These are phyloP conservation scores for Linaria vulgaris DNA, from an alignment of 257 asterid species.

Conservation along the genomic window DNA sequence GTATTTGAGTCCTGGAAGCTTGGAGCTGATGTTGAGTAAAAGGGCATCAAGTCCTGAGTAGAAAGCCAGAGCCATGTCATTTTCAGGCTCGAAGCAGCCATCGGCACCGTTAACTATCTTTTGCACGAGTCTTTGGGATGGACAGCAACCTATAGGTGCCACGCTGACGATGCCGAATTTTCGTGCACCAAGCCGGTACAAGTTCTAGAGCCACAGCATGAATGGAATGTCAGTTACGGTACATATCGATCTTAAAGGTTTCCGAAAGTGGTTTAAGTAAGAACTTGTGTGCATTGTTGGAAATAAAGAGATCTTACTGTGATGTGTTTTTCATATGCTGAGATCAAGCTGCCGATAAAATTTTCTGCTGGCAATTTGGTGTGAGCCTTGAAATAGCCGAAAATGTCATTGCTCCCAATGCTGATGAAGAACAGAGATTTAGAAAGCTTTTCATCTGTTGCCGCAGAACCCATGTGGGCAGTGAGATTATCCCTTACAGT, in stretches of 20 bases:
- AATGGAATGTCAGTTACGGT: not conserved
- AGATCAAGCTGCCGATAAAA: constrained; percentile 39
- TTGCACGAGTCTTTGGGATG: constrained; percentile 49
- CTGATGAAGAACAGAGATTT: constrained; percentile 65
- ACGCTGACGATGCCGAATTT: constrained; percentile 68
- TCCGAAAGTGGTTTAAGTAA: not conserved
- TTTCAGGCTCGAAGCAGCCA: constrained; percentile 55
- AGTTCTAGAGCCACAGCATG: constrained; percentile 32
- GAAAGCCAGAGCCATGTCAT: constrained; percentile 50
- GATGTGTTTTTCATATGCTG: constrained; percentile 47
- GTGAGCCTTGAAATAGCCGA: constrained; percentile 47
- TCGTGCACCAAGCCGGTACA: constrained; percentile 68
- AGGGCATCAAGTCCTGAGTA: constrained; percentile 39
- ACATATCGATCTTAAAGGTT: not conserved
- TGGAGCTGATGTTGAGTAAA: constrained; percentile 40
- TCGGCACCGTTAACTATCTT: constrained; percentile 37
- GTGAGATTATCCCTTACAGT: constrained; percentile 38
- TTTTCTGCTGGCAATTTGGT: constrained; percentile 29
- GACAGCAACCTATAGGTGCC: constrained; percentile 76
- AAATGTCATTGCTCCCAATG: constrained; percentile 69
- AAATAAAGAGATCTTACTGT: constrained; percentile 31
- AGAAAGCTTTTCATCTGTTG: constrained; percentile 36
- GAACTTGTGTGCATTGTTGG: not conserved
- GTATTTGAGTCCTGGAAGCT: constrained; percentile 52
- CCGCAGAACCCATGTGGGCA: constrained; percentile 32